Evolutionary conservation across 345 rosid species (phyloP), one percentile per base, ranked within the genome.

Genomic region (Citrus mangshanensis): DNA sequence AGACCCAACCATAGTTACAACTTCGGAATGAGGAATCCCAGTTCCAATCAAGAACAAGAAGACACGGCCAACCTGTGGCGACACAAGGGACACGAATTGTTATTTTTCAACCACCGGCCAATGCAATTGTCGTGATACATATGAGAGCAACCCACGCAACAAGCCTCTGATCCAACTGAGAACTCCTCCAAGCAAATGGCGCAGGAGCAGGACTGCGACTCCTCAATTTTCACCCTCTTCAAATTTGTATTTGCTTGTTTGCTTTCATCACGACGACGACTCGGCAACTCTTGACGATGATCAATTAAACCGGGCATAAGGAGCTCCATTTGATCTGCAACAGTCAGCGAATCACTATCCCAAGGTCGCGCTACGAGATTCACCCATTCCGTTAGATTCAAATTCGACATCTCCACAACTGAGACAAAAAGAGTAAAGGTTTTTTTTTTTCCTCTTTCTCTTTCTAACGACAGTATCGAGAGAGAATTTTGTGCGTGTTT

Each of bases 171-270:
- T 4, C 61, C 37, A 13, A 25, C 51, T 1, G 58, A 32, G 32
- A 78, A 62, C 3, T 71, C 81, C 18, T 78, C 70, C n/a, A 71
- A 35, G n/a, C 81, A 78, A 6, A 78, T 59, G 18, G 65, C 55
- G 37, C 24, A 70, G 13, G 4, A 6, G 24, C 19, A 59, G 14
- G 19, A 6, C 7, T 27, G 6, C 37, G 37, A 49, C 8, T 25
- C 16, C 25, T 49, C 73, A 3, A 70, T 24, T 32, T 9, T 49
- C 24, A 49, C 35, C 22, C n/a, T 70, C 60, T 70, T 19, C 60
- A 27, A 4, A 46, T 12, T 28, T 35, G 18, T 19, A 4, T 46
- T 28, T 7, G 28, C 38, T 7, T 12, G 60, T 49, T 55, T 49
- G 12, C 3, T 8, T 6, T 63, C 24, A 35, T 3, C 4, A 3